These are phyloP conservation scores for Lactarius trivialis DNA, from an alignment of 768 basidiomycete species.

Conservation along the genomic window DNA sequence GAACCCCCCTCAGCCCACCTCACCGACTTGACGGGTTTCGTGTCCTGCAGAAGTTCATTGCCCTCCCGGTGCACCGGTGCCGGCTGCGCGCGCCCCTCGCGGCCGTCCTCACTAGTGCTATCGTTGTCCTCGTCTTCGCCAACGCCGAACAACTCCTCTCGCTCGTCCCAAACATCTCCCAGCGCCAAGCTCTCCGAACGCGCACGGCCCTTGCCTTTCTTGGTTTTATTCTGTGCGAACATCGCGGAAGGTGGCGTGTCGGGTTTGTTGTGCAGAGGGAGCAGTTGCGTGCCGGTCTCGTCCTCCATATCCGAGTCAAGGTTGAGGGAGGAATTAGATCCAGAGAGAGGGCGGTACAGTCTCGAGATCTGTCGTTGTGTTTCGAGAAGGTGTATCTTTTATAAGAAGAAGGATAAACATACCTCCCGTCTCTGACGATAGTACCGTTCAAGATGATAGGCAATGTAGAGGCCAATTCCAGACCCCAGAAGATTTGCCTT, in stretches of 20 bases:
- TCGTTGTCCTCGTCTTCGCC: conserved; percentile 61
- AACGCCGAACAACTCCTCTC: conserved; percentile 67
- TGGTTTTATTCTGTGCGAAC: not conserved
- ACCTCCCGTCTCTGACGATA: conserved; percentile 79
- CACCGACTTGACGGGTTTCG: conserved; percentile 14
- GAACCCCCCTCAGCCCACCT: conserved; percentile 19
- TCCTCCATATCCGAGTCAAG: conserved; percentile 49
- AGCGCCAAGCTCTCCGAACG: conserved; percentile 28
- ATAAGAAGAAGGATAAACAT: conserved; percentile 19
- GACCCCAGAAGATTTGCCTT: conserved; percentile 80
- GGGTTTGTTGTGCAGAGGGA: conserved; percentile 42
- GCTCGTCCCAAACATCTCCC: conserved; percentile 69
- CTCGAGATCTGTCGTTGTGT: conserved; percentile 52
- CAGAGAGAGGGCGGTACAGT: conserved; percentile 66
- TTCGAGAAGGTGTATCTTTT: not conserved
- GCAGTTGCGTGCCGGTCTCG: conserved; percentile 46
- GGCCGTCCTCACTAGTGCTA: not conserved
- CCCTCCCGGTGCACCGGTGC: not conserved
- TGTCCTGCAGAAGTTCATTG: not conserved
- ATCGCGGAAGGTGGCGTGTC: conserved; percentile 11
- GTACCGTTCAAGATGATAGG: conserved; percentile 66
- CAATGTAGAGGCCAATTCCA: conserved; percentile 54
- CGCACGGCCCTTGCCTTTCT: conserved; percentile 16
- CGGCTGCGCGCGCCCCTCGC: not conserved
- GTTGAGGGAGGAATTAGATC: conserved; percentile 33